A percentile compares a stretch with the other conserved stretches of the same genome.
Conservation (phyloP, 441 rosid genomes). For the Macaranga tanarius region DNA sequence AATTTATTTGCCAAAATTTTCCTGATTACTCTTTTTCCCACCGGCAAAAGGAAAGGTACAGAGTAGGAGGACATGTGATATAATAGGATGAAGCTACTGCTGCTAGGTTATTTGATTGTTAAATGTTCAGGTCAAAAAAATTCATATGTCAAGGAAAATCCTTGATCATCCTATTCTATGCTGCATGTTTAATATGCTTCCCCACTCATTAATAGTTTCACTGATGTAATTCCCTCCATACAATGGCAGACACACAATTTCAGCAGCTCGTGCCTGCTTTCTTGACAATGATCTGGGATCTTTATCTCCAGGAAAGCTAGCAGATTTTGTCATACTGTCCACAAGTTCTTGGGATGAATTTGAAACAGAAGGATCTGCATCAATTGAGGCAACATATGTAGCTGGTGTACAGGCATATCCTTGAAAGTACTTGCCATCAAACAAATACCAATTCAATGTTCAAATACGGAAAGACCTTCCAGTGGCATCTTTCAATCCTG, state of each 20-base stretch:
- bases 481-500: too few relatives aligned
- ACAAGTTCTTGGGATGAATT: constrained; percentile 59
- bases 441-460: not conserved
- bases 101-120: not conserved
- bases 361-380: constrained; percentile 47
- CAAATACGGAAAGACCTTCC: too few relatives aligned
- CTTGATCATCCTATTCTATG: not conserved
- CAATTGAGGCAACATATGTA: constrained; percentile 64
- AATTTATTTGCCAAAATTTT: not conserved
- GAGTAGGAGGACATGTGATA: too few relatives aligned
- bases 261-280: constrained; percentile 80
- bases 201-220: not conserved
- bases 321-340: constrained; percentile 75
- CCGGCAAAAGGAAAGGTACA: too few relatives aligned
- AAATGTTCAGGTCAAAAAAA: too few relatives aligned
- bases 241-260: constrained; percentile 66
- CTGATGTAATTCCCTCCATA: constrained; percentile 6
- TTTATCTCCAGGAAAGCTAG: constrained; percentile 62
- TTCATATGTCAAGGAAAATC: not conserved
- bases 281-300: constrained; percentile 74
- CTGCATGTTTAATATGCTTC: not conserved
- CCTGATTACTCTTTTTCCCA: not conserved
- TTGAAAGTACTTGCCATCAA: constrained; percentile 11
- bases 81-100: not conserved
- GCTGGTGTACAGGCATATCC: constrained; percentile 64